These are phyloP conservation scores for Fomitopsis serialis DNA, from an alignment of 768 basidiomycete genomes.

Conservation along the genomic window DNA sequence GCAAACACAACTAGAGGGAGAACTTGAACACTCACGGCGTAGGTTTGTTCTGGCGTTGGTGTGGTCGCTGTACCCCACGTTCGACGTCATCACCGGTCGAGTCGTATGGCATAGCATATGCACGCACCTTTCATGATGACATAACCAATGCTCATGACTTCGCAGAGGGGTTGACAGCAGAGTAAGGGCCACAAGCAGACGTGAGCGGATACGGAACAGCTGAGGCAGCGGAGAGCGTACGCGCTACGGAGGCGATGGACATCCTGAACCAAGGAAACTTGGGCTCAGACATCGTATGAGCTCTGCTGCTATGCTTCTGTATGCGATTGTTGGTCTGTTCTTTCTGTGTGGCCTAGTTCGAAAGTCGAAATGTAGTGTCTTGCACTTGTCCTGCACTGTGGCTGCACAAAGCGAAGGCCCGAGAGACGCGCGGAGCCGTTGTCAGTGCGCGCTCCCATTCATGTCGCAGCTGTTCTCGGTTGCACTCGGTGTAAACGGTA, in stretches of 20 bases:
- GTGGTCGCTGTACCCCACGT: slow-evolving; percentile 18
- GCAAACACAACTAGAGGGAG: neutral
- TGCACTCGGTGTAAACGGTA: too few relatives aligned
- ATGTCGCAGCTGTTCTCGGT: too few relatives aligned
- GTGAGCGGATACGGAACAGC: neutral
- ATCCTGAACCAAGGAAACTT: slow-evolving; percentile 26
- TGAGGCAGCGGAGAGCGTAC: slow-evolving; percentile 15
- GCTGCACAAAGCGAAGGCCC: too few relatives aligned
- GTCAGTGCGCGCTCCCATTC: too few relatives aligned
- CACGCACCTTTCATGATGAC: slow-evolving; percentile 23
- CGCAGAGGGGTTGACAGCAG: neutral
- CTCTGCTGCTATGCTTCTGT: too few relatives aligned
- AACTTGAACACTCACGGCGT: slow-evolving; percentile 23
- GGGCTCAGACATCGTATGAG: neutral
- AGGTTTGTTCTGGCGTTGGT: slow-evolving; percentile 30
- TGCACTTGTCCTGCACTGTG: too few relatives aligned
- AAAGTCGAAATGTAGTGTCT: too few relatives aligned
- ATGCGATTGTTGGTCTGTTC: too few relatives aligned
- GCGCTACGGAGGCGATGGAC: slow-evolving; percentile 20
- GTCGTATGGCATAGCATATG: neutral
- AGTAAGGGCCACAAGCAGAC: neutral
- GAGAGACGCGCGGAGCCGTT: too few relatives aligned
- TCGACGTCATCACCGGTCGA: neutral
- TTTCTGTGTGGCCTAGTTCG: too few relatives aligned
- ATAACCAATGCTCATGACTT: slow-evolving; percentile 31